Percentiles rank a stretch among this genome's conserved stretches.
Conservation (phyloP, 345 rosid species). For the Lepidium aucheri region DNA sequence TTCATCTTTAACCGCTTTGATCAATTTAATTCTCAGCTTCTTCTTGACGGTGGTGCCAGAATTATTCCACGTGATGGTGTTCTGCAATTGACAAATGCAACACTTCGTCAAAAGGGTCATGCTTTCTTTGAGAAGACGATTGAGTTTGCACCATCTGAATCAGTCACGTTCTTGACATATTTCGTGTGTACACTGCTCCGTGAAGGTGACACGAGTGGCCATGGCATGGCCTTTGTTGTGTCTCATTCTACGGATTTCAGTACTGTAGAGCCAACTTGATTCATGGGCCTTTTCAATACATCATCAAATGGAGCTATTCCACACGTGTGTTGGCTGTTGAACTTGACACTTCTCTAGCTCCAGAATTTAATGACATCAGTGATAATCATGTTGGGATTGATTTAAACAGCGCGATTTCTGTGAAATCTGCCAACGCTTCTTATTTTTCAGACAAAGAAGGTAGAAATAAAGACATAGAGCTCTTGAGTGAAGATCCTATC, state of each 20-base stretch:
- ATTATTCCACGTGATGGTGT: slow-evolving; percentile 28
- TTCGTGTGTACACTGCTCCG: slow-evolving; percentile 35
- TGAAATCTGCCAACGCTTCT: slow-evolving; percentile 20
- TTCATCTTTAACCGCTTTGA: slow-evolving; percentile 39
- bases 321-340: slow-evolving; percentile 52
- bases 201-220: slow-evolving; percentile 27
- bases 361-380: slow-evolving; percentile 35
- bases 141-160: slow-evolving; percentile 30
- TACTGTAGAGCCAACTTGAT: slow-evolving; percentile 10
- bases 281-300: slow-evolving; percentile 43
- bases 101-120: slow-evolving; percentile 23
- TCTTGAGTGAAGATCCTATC: slow-evolving; percentile 36
- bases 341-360: slow-evolving; percentile 38
- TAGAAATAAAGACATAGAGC: slow-evolving; percentile 18
- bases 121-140: slow-evolving; percentile 35
- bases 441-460: slow-evolving; percentile 28
- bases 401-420: slow-evolving; percentile 35
- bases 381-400: slow-evolving; percentile 64
- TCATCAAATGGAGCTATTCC: slow-evolving; percentile 12
- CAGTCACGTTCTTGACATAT: slow-evolving; percentile 31
- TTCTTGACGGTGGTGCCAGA: slow-evolving; percentile 30
- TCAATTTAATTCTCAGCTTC: slow-evolving; percentile 2
- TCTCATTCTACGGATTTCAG: slow-evolving; percentile 17
- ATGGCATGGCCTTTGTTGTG: slow-evolving; percentile 38
- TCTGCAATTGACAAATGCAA: slow-evolving; percentile 46